phyloP scores from a whole-genome alignment of 1,284 basidiomycete species.

The Ganoderma lingzhi region DNA sequence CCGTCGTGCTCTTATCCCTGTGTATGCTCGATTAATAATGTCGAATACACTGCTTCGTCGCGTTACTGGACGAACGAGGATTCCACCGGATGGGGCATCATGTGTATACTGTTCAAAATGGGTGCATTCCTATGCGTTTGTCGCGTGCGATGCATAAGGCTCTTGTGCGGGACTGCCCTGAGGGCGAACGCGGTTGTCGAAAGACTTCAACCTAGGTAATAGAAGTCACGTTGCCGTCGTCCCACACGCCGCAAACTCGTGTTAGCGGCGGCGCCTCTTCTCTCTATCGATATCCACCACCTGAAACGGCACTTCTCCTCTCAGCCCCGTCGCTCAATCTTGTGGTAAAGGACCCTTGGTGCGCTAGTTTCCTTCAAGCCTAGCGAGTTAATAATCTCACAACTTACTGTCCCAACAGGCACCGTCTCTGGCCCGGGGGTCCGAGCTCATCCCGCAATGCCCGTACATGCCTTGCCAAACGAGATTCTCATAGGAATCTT shows the following conservation, averaged over 20 bases:
- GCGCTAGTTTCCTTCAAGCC: background rate
- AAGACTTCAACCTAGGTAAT: background rate
- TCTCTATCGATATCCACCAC: background rate
- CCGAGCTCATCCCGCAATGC: background rate
- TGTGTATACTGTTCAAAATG: background rate
- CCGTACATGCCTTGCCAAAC: background rate
- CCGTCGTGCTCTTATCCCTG: background rate
- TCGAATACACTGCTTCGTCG: background rate
- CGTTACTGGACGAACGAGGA: background rate
- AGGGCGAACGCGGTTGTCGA: no score
- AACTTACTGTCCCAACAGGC: background rate
- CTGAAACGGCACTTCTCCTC: background rate
- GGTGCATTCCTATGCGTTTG: no score
- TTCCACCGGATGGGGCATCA: background rate
- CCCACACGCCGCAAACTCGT: background rate
- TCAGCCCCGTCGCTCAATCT: background rate
- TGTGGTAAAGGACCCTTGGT: background rate
- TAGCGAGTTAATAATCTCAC: background rate
- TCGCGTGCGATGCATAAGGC: no score
- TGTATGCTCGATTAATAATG: background rate
- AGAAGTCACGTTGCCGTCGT: background rate
- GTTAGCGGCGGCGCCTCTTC: background rate
- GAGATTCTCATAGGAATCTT: background rate
- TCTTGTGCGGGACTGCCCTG: no score
- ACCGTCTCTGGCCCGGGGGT: background rate